A percentile compares a stretch with the other conserved stretches of the same genome.
Conservation (phyloP, 768 basidiomycete species). For the Dacryopinax spathularia region DNA sequence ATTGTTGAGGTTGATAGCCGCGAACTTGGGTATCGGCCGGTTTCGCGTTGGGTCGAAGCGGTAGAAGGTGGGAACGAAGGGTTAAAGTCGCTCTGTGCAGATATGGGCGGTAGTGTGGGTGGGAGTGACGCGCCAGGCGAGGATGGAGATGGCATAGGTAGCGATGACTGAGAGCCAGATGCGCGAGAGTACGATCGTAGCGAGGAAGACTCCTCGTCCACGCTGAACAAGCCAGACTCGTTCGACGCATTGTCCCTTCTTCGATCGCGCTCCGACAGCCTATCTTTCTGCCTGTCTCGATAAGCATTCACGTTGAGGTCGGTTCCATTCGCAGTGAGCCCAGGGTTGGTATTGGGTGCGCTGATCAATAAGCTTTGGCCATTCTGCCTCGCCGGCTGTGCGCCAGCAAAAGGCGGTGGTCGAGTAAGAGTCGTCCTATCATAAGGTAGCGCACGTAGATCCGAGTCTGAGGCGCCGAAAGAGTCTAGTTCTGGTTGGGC, state of each 20-base stretch:
- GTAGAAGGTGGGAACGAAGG: background rate
- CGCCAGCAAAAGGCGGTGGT: background rate
- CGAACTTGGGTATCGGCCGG: background rate
- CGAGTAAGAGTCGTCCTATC: background rate
- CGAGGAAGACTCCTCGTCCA: background rate
- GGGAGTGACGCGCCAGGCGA: slow-evolving; percentile 1
- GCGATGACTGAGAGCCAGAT: slow-evolving; percentile 1
- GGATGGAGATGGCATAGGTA: slow-evolving; percentile 7
- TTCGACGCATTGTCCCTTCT: background rate
- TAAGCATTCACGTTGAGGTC: slow-evolving; percentile 50
- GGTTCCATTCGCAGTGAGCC: slow-evolving; percentile 54
- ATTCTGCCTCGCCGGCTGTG: slow-evolving; percentile 29
- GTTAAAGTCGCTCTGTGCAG: slow-evolving; percentile 5
- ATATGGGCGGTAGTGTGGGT: slow-evolving; percentile 3
- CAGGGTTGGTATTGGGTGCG: slow-evolving; percentile 72
- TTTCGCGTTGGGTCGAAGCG: background rate
- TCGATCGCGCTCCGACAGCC: background rate
- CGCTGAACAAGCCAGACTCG: slow-evolving; percentile 5
- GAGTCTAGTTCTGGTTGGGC: background rate
- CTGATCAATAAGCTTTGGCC: slow-evolving; percentile 36
- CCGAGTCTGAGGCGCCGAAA: background rate
- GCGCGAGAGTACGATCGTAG: background rate
- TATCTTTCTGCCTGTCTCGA: background rate
- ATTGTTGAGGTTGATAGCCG: background rate
- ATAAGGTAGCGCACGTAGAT: background rate